phyloP scores from a whole-genome alignment of 23 red algal genomes.

The Agarophyton chilense region DNA sequence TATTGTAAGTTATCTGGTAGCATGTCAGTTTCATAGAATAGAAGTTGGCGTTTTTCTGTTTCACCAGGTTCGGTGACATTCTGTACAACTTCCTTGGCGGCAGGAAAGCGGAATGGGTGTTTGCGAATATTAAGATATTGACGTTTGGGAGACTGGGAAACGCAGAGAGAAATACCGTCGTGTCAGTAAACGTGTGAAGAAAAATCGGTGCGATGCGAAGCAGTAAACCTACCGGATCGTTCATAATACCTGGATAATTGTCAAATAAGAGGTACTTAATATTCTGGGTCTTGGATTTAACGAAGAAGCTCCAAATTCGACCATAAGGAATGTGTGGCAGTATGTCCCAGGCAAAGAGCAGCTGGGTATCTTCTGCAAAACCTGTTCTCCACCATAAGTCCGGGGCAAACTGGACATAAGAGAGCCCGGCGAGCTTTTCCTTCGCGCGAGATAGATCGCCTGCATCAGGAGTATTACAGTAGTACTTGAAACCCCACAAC shows the following conservation, averaged over 20 bases:
- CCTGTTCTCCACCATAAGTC: slow-evolving; percentile 71
- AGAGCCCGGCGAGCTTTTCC: slow-evolving; percentile 32
- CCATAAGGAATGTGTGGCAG: slow-evolving; percentile 75
- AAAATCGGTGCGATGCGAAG: background rate
- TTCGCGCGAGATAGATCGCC: slow-evolving; percentile 48
- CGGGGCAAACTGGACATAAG: slow-evolving; percentile 68
- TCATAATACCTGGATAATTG: slow-evolving; percentile 76
- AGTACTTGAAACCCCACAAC: slow-evolving; percentile 80
- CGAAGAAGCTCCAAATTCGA: slow-evolving; percentile 81
- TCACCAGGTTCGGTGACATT: slow-evolving; percentile 84
- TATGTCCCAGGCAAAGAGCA: slow-evolving; percentile 77
- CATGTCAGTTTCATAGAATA: slow-evolving; percentile 65
- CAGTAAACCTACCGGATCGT: slow-evolving; percentile 71
- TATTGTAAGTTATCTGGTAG: slow-evolving; percentile 73
- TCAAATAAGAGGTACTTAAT: slow-evolving; percentile 78
- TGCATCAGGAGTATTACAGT: slow-evolving; percentile 36
- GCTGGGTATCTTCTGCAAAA: slow-evolving; percentile 57
- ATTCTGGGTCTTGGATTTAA: slow-evolving; percentile 47
- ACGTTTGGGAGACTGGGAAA: slow-evolving; percentile 68
- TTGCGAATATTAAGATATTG: slow-evolving; percentile 75
- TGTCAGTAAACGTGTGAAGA: background rate
- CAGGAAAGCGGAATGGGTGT: slow-evolving; percentile 86
- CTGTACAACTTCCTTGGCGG: slow-evolving; percentile 73
- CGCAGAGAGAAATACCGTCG: background rate
- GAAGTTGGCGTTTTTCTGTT: slow-evolving; percentile 67